Base-by-base conservation (phyloP, 768 basidiomycete species). In the Trichaptum fuscoviolaceum region DNA sequence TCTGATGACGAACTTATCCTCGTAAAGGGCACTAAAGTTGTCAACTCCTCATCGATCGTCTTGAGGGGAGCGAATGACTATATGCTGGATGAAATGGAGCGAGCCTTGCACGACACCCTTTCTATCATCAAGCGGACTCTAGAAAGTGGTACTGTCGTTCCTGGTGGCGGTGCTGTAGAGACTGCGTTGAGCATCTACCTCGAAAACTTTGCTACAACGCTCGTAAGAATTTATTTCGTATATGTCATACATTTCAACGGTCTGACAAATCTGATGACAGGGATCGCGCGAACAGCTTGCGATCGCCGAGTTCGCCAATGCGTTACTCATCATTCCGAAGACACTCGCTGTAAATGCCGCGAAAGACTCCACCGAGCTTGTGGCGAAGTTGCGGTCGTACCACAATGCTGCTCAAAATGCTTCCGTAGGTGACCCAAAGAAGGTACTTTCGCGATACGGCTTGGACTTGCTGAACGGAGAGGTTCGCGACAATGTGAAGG, bases 41-140 rank as follows among this genome's bases (percentile, higher is more conserved):
- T 99, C 74, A 95, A 80, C 80, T 96, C 95, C 25, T 84, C 91
- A 17, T 97, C 95, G 23, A 92, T 99, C 73, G 87, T 99, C 66
- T 82, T 99, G 67, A 87, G 97, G 65, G 97, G 97, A 59, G 97
- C 97, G 30, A 99, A 99, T 77, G 97, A 99, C 77, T 98, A 96
- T 77, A 95, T 98, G 92, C 80, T 99, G 71, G 97, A 99, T 76
- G 97, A 99, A 83, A 99, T 99, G 97, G 97, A 99, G 79, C 83
- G 97, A 62, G 91, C 94, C 0, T 77, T 99, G 71, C 96, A 99
- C 75, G 97, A 99, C 75, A 92, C 93, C 1, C 77, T 99, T 69
- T 96, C 93, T 30, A 85, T 97, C 72, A 94, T 98, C 81, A 99
- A 99, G 82, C 87, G 96, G 66, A 99, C 97, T 6, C 79, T 99